Evolutionary conservation across 2,329 filamentous ascomycete genomes (phyloP).

Genomic region (Pyricularia sp.): DNA sequence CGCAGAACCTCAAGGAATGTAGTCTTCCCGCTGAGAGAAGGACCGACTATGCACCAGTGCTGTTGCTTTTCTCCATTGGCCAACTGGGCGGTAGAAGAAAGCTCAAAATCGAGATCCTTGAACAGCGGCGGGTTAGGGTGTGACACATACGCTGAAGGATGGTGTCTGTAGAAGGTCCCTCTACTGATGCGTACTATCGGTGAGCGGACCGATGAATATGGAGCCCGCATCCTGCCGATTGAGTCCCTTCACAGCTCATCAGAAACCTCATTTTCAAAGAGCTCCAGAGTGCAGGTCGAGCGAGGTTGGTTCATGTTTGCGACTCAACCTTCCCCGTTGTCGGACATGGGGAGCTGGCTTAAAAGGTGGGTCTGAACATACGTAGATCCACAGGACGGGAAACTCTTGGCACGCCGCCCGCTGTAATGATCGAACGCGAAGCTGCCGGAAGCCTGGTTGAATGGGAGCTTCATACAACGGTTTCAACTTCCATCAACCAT

Average conservation of each 20-base stretch:
- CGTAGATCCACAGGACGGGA: background rate
- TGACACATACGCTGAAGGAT: constrained; percentile 37
- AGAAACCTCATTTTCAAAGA: background rate
- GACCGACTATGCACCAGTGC: constrained; percentile 79
- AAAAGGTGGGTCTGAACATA: background rate
- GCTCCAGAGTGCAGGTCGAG: background rate
- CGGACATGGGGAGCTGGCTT: background rate
- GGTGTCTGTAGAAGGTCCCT: constrained; percentile 74
- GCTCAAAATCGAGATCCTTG: constrained; percentile 55
- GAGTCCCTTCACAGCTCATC: background rate
- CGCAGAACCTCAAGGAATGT: constrained; percentile 71
- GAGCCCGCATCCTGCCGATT: constrained; percentile 24
- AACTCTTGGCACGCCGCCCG: background rate
- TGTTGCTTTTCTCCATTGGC: constrained; percentile 30
- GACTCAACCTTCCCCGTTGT: background rate
- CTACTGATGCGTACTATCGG: constrained; percentile 65
- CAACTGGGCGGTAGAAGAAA: constrained; percentile 43
- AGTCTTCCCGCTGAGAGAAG: constrained; percentile 70
- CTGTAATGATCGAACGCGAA: background rate
- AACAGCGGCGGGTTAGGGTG: constrained; percentile 66
- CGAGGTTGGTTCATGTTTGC: background rate
- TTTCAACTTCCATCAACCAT: constrained; percentile 11
- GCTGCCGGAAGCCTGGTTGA: background rate
- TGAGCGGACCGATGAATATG: constrained; percentile 21
- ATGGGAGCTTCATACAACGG: background rate